Percentiles rank a stretch among this genome's conserved stretches.
These are phyloP conservation scores for Umbelopsis sp. DNA, from an alignment of 371 early-diverging fungal genomes.

Conservation along the genomic window DNA sequence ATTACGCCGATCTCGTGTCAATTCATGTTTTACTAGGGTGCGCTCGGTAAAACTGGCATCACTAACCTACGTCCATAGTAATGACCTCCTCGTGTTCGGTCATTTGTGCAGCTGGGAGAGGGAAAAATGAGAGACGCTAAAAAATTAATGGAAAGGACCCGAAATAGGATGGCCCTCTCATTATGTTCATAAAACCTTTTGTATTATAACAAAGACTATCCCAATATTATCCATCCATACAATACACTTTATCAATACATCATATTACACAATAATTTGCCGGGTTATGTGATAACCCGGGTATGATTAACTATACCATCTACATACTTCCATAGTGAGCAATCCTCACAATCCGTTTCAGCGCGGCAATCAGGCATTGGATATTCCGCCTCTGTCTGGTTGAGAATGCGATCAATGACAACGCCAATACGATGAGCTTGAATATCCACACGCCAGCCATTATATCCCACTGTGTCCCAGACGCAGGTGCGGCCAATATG, in stretches of 20 bases:
- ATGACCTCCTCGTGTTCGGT: constrained; percentile 1
- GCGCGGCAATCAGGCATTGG: constrained; percentile 57
- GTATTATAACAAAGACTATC: no score
- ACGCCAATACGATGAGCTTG: constrained; percentile 77
- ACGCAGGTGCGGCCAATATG: constrained; percentile 60
- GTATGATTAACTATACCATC: constrained; percentile 23
- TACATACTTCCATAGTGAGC: constrained; percentile 73
- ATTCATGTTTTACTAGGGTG: no score
- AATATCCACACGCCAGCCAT: constrained; percentile 78
- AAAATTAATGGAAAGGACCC: not conserved
- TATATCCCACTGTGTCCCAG: constrained; percentile 70
- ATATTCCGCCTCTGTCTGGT: constrained; percentile 46
- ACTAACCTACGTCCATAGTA: constrained; percentile 14
- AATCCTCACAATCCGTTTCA: constrained; percentile 69
- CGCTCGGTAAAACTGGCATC: not conserved
- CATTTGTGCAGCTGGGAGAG: not conserved
- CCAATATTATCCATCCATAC: not conserved
- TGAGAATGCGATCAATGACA: constrained; percentile 82
- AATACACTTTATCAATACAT: not conserved
- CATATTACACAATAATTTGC: not conserved
- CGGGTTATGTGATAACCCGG: not conserved
- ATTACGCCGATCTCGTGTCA: not conserved
- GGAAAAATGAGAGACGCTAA: not conserved
- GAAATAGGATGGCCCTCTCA: no score
- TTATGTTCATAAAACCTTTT: no score